Evolutionary conservation across 1,139 yeast species (phyloP), one percentile per base, ranked within the genome.

Genomic region (Tardiomyces digboiensis): DNA sequence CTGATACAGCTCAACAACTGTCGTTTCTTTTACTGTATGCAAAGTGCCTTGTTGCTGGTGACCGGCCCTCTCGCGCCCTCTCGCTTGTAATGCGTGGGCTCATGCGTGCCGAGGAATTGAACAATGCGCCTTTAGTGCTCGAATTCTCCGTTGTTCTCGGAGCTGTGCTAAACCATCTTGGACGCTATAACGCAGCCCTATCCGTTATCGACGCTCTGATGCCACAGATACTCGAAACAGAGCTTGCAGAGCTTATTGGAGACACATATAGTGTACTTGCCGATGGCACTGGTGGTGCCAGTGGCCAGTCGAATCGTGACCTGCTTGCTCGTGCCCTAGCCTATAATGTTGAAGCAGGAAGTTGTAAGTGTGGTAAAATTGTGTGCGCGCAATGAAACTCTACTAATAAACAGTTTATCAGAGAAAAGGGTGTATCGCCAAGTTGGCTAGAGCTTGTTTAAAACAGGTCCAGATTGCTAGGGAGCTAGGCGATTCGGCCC

Each of bases 221-320:
- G 56, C 62, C 64, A n/a, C 39, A 45, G 40, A 44, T 58, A n/a
- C 41, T 51, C 16, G 62, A 59, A 44, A 48, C 55, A 2, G 53
- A 49, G 10, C 43, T 42, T 29, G 45, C 46, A 1, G 44, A 38
- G 19, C 45, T 59, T 22, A 42, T 53, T 5, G 61, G 52, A 8
- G 52, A 52, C 33, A 55, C 57, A 2, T 54, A 47, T 39, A 52
- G 51, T 26, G 44, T 42, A 20, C 39, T 55, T 42, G 49, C 58
- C 2, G 52, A 48, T 39, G 52, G 58, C 7, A 47, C 52, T 26
- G 48, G 47, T 22, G 52, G 51, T 1, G 38, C 44, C 6, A 21
- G 26, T 13, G 37, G 38, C 21, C 16, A 16, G 29, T 3, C 16
- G 21, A n/a, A 26, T 7, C 12, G 7, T 7, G 40, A 19, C 3